Conservation (phyloP, 2,329 filamentous ascomycete species). For the Alternaria infectoria region DNA sequence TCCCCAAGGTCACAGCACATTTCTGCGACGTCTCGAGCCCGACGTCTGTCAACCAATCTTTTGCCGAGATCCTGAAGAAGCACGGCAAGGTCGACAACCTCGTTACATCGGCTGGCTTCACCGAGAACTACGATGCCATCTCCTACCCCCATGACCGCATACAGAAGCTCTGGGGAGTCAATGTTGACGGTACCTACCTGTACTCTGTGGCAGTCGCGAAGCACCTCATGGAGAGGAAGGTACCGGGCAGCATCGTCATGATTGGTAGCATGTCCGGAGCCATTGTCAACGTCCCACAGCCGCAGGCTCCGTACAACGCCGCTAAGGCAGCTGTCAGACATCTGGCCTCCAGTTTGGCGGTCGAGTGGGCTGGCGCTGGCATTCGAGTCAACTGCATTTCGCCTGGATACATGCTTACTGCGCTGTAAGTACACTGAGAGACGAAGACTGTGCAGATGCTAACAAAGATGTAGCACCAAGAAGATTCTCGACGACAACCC, state of each 20-base stretch:
- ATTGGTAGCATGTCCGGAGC: conserved; percentile 94
- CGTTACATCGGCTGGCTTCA: conserved; percentile 95
- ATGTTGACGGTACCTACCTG: conserved; percentile 90
- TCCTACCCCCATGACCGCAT: conserved; percentile 90
- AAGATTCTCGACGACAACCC: conserved; percentile 95
- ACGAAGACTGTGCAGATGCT: conserved; percentile 6
- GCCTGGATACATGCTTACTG: conserved; percentile 95
- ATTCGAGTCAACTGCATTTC: conserved; percentile 96
- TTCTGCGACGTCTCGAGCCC: conserved; percentile 85
- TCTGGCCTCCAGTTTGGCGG: conserved; percentile 82
- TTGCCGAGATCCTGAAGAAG: conserved; percentile 70
- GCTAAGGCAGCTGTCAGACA: conserved; percentile 92
- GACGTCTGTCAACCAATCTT: conserved; percentile 75
- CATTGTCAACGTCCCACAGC: conserved; percentile 95
- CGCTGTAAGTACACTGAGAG: conserved; percentile 67
- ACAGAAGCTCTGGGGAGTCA: conserved; percentile 92
- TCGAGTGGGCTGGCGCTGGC: conserved; percentile 87
- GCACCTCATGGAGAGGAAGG: conserved; percentile 83
- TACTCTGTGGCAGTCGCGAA: conserved; percentile 85
- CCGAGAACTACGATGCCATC: conserved; percentile 92
- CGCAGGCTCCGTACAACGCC: conserved; percentile 90
- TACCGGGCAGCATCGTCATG: conserved; percentile 85
- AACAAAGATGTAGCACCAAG: conserved; percentile 69
- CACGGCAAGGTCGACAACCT: conserved; percentile 89
- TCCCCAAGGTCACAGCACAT: conserved; percentile 87